Base-by-base conservation (phyloP, 2,329 filamentous ascomycete species). In the Trichoderma sp. region DNA sequence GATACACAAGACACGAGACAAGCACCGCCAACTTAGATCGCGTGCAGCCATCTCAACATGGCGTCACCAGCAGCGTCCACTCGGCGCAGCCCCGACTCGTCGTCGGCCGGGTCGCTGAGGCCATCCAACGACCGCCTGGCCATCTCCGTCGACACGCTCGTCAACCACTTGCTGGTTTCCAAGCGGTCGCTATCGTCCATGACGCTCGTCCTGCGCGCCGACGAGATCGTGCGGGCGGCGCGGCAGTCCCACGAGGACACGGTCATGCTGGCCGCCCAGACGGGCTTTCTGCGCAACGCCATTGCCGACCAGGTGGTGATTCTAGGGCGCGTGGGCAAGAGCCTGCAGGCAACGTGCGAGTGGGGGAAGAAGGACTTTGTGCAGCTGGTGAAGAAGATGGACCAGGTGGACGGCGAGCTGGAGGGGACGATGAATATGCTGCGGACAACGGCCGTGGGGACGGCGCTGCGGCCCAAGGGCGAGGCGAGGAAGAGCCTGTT, bases 101-200 rank as follows among this genome's bases (percentile, higher is more conserved):
- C 60, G 28, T 81, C 79, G 21, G 73, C 75, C 37, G 74, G 73
- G 54, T 81, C 79, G 10, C 76, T 79, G 34, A 75, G 76, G 59
- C 77, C 74, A 18, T 76, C 77, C 3, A 71, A 74, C 54, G 73
- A 74, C 68, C 72, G 52, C 30, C 66, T 64, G 52, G 68, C 71
- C 61, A 76, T 80, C 61, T 74, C 79, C 39, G 87, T 97, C 75
- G 93, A 97, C 74, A 89, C 88, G 28, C 88, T 98, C 54, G 92
- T 97, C 68, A 87, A 89, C 65, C 90, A 97, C 80, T 90, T 97
- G 43, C 88, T 97, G 51, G 90, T 91, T 34, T 92, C 95, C 10
- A 97, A 97, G 78, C 89, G 93, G 55, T 94, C 94, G 1, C 86
- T 98, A 5, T 92, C 91, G 18, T 93, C 93, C 13, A 94, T 96